Evolutionary conservation across 1,284 basidiomycete genomes (phyloP).

Genomic region (Cryptococcus sp.): DNA sequence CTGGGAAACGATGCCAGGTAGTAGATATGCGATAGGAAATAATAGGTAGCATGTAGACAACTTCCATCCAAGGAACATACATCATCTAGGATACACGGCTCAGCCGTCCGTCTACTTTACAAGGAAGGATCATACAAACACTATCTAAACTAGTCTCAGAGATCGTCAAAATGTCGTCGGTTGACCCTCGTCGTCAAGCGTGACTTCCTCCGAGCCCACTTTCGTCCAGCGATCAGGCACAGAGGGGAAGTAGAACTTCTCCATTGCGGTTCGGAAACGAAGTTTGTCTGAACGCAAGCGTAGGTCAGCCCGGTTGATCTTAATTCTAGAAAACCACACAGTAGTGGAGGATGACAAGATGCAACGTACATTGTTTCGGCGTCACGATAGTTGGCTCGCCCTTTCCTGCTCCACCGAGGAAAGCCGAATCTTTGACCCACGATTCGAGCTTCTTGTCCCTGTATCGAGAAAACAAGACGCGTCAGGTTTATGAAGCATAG

Average conservation of each 20-base stretch:
- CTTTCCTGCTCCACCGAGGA: slow-evolving; percentile 73
- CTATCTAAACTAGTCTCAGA: no score
- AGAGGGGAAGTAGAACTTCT: slow-evolving; percentile 70
- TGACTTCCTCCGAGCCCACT: slow-evolving; percentile 32
- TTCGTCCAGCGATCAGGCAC: slow-evolving; percentile 52
- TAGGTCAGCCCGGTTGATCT: no score
- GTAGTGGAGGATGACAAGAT: no score
- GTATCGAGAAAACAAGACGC: neutral
- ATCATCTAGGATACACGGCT: no score
- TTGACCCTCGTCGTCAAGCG: slow-evolving; percentile 31
- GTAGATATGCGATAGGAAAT: no score
- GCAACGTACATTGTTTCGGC: slow-evolving; percentile 51
- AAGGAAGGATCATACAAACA: no score
- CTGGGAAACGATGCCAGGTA: no score
- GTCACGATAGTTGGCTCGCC: slow-evolving; percentile 93
- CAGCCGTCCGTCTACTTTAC: no score
- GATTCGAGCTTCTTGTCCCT: slow-evolving; percentile 97
- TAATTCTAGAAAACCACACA: no score
- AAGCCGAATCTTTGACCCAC: slow-evolving; percentile 93
- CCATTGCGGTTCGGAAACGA: slow-evolving; percentile 88
- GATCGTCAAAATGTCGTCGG: neutral
- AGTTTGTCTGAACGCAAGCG: slow-evolving; percentile 63
- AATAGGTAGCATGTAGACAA: slow-evolving; percentile 1
- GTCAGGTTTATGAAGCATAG: neutral
- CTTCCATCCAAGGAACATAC: no score